Evolutionary conservation across 106 monocot species (phyloP).

Genomic region (Platanthera zijinensis): DNA sequence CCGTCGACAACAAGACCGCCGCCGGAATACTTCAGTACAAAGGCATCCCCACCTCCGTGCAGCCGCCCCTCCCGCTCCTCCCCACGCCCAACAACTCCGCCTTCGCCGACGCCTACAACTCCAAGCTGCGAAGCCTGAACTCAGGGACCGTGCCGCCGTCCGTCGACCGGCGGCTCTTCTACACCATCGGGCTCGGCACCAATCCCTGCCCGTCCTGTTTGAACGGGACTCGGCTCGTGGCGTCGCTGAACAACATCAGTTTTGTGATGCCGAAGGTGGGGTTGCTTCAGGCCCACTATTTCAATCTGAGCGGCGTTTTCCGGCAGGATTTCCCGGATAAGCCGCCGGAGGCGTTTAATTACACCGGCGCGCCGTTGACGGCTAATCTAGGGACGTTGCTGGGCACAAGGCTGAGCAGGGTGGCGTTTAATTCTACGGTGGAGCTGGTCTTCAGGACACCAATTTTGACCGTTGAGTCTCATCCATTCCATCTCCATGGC

Average conservation of each 20-base stretch:
- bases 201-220: conserved; percentile 20
- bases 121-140: conserved; percentile 19
- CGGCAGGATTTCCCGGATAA: conserved; percentile 20
- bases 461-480: conserved; percentile 14
- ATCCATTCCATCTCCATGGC: conserved; percentile 26
- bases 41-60: conserved; percentile 1
- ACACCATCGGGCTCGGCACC: conserved; percentile 17
- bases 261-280: conserved; percentile 21
- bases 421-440: conserved; percentile 16
- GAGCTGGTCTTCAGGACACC: conserved; percentile 26
- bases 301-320: conserved; percentile 22
- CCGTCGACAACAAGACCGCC: conserved; percentile 23
- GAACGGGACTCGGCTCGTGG: conserved; percentile 12
- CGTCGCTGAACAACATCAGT: conserved; percentile 25
- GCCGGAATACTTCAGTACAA: conserved; percentile 25
- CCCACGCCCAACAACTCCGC: conserved; percentile 12
- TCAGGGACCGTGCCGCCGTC: conserved; percentile 16
- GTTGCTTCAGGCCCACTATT: conserved; percentile 27
- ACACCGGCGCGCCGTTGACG: conserved; percentile 19
- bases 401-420: conserved; percentile 17
- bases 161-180: conserved; percentile 19
- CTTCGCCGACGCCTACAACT: background rate
- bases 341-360: conserved; percentile 17
- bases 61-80: conserved; percentile 9
- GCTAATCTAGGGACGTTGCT: conserved; percentile 17